These are phyloP conservation scores for Artemisia tridentata DNA, from an alignment of 129 eudicot species.

Conservation along the genomic window DNA sequence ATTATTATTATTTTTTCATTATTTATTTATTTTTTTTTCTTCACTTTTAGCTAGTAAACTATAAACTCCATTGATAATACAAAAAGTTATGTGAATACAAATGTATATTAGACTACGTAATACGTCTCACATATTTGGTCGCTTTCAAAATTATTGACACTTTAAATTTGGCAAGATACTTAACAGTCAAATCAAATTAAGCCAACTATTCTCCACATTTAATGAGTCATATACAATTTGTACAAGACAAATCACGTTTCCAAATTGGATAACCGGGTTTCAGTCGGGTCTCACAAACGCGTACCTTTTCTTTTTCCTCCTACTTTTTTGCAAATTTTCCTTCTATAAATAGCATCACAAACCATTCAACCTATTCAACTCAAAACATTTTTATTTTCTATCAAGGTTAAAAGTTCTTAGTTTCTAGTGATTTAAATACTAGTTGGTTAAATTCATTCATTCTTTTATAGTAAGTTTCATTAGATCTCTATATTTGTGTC, in stretches of 20 bases:
- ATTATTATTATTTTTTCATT: too few species aligned
- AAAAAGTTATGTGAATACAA: too few species aligned
- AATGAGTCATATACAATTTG: slow-evolving; percentile 4
- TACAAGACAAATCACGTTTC: not conserved
- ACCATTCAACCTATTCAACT: not conserved
- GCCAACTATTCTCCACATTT: slow-evolving; percentile 13
- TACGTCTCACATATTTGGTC: not conserved
- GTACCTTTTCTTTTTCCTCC: not conserved
- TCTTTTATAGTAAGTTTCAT: too few species aligned
- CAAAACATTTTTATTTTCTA: not conserved
- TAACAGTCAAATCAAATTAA: not conserved
- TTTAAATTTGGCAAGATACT: not conserved
- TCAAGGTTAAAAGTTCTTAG: not conserved
- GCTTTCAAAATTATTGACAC: not conserved
- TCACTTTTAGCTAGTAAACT: too few species aligned
- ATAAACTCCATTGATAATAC: too few species aligned
- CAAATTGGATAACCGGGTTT: not conserved
- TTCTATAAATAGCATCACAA: slow-evolving; percentile 18
- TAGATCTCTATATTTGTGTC: slow-evolving; percentile 14
- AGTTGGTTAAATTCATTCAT: slow-evolving; percentile 10
- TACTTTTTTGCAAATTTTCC: not conserved
- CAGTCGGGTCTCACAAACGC: not conserved
- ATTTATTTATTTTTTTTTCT: too few species aligned
- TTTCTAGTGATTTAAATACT: slow-evolving; percentile 38
- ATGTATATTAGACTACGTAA: too few species aligned